A percentile compares a stretch with the other conserved stretches of the same genome.
These are phyloP conservation scores for Rosa chinensis DNA, from an alignment of 306 rosid genomes.

Conservation along the genomic window DNA sequence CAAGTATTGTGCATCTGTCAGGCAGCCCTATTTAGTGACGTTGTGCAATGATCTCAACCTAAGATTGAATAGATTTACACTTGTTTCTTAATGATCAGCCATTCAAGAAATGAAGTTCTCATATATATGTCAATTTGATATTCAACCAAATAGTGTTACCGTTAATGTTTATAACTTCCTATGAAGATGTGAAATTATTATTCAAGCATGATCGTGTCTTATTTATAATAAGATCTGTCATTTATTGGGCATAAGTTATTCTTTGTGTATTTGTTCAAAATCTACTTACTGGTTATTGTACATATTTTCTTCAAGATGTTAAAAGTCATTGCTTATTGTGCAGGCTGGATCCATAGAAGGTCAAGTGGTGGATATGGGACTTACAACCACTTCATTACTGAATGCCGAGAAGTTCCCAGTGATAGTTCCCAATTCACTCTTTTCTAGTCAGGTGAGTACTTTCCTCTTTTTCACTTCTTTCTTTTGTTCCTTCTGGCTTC, in stretches of 20 bases:
- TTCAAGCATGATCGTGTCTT: not conserved
- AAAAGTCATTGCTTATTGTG: constrained; percentile 21
- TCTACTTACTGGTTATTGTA: not conserved
- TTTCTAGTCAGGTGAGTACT: constrained; percentile 74
- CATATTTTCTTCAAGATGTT: not conserved
- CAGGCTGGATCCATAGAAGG: constrained; percentile 95
- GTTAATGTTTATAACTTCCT: not conserved
- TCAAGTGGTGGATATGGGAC: constrained; percentile 95
- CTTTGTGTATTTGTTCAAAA: no score
- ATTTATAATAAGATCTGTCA: not conserved
- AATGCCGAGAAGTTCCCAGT: constrained; percentile 89
- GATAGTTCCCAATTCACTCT: constrained; percentile 81
- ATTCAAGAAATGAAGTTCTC: not conserved
- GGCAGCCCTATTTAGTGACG: not conserved
- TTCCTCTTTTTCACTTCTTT: not conserved
- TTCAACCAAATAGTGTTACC: not conserved
- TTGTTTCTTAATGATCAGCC: no score
- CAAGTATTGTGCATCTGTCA: not conserved
- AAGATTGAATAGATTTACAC: no score
- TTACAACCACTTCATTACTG: constrained; percentile 75
- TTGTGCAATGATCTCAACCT: not conserved
- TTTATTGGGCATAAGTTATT: not conserved
- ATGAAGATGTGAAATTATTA: not conserved
- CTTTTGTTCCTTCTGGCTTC: not conserved
- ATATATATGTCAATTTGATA: not conserved